phyloP scores from a whole-genome alignment of 2,329 filamentous ascomycete genomes.

The Lecanicillium sp. region DNA sequence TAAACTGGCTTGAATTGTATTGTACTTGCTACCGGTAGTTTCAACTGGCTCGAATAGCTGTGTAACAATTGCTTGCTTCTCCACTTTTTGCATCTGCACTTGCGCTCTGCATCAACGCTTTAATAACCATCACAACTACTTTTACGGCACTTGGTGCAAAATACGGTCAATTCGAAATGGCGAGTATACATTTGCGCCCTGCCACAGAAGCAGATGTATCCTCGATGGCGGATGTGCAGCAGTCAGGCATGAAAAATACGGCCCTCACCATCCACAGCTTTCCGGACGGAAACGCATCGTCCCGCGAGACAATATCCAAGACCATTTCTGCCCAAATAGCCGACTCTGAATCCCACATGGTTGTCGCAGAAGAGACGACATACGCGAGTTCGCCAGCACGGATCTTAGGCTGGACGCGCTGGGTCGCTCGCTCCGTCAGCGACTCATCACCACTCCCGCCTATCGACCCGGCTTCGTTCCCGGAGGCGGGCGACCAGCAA shows the following conservation, averaged over 20 bases:
- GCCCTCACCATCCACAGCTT: not conserved
- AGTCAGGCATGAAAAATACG: not conserved
- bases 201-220: not conserved
- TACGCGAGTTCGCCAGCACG: not conserved
- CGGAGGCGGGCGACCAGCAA: conserved; percentile 22
- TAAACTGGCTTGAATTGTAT: no score
- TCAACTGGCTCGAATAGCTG: no score
- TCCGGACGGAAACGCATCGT: not conserved
- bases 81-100: no score
- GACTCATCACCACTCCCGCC: not conserved
- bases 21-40: no score
- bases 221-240: not conserved
- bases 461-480: conserved; percentile 16
- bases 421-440: conserved; percentile 19
- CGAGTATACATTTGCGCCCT: not conserved
- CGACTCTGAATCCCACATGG: not conserved
- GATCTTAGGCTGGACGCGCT: conserved; percentile 29
- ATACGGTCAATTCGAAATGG: no score
- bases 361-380: not conserved
- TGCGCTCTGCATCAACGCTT: no score
- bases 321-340: not conserved
- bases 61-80: no score
- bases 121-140: no score
- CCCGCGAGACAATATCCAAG: not conserved
- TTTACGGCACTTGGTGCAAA: no score